These are phyloP conservation scores for Aspergillus sp. DNA, from an alignment of 2,329 filamentous ascomycete genomes.

Conservation along the genomic window DNA sequence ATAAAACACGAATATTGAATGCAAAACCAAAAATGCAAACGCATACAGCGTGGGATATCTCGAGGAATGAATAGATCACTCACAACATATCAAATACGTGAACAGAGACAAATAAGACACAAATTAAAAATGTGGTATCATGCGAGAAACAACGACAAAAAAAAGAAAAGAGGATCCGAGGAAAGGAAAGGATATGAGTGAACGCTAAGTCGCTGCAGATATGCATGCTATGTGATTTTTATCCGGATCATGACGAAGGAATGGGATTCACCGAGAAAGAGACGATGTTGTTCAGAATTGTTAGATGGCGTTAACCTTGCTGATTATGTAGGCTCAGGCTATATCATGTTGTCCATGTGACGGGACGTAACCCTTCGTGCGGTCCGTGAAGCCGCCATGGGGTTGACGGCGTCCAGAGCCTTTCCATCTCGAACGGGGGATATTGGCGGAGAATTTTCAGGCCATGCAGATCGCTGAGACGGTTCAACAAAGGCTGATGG, in stretches of 20 bases:
- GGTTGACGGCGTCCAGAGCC: not conserved
- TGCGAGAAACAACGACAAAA: not conserved
- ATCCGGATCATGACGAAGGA: conserved; percentile 15
- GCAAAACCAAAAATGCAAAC: not conserved
- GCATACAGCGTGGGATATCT: conserved; percentile 11
- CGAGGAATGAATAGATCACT: not conserved
- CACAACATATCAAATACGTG: conserved; percentile 4
- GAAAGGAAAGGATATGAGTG: not conserved
- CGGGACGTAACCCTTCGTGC: conserved; percentile 3
- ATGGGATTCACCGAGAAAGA: conserved; percentile 1
- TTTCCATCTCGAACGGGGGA: conserved; percentile 10
- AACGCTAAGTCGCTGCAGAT: conserved; percentile 17
- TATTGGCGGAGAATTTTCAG: conserved; percentile 9
- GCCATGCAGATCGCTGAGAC: conserved; percentile 7
- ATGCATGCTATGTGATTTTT: conserved; percentile 17
- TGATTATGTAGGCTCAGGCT: not conserved
- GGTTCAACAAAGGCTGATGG: conserved; percentile 21
- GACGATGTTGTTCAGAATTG: not conserved
- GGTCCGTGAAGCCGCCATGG: conserved; percentile 1
- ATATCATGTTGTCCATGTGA: not conserved
- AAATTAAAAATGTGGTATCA: conserved; percentile 6
- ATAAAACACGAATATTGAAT: not conserved
- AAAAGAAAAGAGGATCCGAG: not conserved
- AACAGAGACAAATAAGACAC: not conserved
- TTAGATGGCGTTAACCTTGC: not conserved